phyloP scores from a whole-genome alignment of 352 stramenopile species.

The Phytophthora ramorum region DNA sequence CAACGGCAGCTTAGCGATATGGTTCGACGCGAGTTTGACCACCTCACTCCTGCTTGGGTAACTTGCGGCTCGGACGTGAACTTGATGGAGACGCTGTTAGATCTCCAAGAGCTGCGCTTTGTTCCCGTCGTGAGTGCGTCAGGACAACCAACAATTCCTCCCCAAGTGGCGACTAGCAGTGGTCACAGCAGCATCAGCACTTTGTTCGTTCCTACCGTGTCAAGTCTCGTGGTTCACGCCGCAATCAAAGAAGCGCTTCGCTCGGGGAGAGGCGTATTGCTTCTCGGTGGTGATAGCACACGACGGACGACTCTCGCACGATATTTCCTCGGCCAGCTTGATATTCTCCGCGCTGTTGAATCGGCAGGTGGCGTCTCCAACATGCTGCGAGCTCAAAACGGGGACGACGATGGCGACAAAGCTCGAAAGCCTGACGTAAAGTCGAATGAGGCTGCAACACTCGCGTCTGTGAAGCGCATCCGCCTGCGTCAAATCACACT shows the following conservation, averaged over 20 bases:
- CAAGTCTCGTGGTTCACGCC: conserved; percentile 53
- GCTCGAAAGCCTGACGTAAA: conserved; percentile 1
- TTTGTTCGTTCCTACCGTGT: conserved; percentile 52
- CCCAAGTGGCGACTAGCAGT: neutral
- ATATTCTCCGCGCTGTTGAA: conserved; percentile 26
- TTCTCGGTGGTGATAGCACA: conserved; percentile 40
- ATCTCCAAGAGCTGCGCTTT: conserved; percentile 41
- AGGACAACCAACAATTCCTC: neutral
- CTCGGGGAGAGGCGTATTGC: conserved; percentile 40
- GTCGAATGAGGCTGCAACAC: conserved; percentile 20
- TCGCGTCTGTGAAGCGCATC: conserved; percentile 52
- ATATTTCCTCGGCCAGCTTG: conserved; percentile 45
- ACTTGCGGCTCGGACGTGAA: conserved; percentile 31
- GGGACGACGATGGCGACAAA: conserved; percentile 2
- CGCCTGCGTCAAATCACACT: conserved; percentile 56
- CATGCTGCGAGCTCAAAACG: neutral
- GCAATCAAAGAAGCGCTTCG: conserved; percentile 49
- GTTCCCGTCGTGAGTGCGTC: conserved; percentile 16
- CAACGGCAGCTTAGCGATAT: conserved; percentile 42
- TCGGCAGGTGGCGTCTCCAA: conserved; percentile 9
- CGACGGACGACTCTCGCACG: conserved; percentile 45
- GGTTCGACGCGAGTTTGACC: conserved; percentile 38
- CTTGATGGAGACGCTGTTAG: conserved; percentile 49
- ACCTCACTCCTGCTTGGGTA: conserved; percentile 38
- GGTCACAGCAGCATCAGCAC: conserved; percentile 7